Conservation (phyloP, 148 eudicot species). For the Camellia lanceoleosa region DNA sequence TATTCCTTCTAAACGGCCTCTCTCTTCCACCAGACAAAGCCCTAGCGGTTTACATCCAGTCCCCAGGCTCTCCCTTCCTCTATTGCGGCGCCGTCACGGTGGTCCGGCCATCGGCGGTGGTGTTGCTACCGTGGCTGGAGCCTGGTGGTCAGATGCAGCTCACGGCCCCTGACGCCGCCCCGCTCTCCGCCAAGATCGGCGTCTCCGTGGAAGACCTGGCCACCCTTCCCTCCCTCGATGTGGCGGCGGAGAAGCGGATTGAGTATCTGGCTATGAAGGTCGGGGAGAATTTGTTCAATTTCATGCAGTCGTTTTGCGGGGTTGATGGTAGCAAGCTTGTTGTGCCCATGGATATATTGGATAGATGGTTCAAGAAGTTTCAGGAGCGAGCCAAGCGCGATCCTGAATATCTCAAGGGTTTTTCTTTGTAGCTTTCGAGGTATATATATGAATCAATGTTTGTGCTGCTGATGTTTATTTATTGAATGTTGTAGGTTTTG, state of each 20-base stretch:
- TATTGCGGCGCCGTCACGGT: conserved; percentile 91
- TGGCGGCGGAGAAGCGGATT: conserved; percentile 70
- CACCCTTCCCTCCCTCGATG: conserved; percentile 69
- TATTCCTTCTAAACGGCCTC: conserved; percentile 75
- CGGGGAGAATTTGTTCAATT: conserved; percentile 91
- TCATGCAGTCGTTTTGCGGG: conserved; percentile 98
- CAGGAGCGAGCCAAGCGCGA: conserved; percentile 92
- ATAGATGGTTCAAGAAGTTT: conserved; percentile 96
- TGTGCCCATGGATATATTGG: conserved; percentile 91
- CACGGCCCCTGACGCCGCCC: conserved; percentile 48
- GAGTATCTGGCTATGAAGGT: conserved; percentile 83
- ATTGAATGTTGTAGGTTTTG: not conserved
- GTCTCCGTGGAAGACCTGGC: conserved; percentile 81
- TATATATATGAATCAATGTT: conserved; percentile 11
- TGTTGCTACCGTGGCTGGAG: conserved; percentile 80
- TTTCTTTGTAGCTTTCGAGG: conserved; percentile 52
- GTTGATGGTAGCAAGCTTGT: conserved; percentile 81
- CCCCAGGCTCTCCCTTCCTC: conserved; percentile 83
- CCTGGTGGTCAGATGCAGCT: conserved; percentile 64
- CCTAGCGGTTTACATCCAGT: conserved; percentile 89
- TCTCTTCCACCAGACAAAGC: conserved; percentile 91
- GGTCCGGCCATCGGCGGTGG: conserved; percentile 85
- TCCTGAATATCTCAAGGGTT: conserved; percentile 88
- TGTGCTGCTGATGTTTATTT: no score
- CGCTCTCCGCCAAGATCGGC: conserved; percentile 83